Base-by-base conservation (phyloP, 306 rosid species). In the Sophora flavescens region DNA sequence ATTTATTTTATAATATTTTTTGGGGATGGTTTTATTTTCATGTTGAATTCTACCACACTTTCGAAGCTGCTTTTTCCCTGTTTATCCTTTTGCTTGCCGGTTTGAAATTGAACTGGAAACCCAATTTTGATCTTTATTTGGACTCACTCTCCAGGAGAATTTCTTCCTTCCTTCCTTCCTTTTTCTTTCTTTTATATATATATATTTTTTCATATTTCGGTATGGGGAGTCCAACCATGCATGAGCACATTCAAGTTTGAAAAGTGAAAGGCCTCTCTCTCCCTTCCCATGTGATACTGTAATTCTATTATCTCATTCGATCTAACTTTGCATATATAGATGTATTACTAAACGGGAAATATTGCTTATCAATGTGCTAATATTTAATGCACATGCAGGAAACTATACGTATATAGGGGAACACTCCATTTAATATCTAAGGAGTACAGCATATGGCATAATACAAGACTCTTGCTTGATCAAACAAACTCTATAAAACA, bases 1-100 rank as follows among this genome's bases (percentile, higher is more conserved):
- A 18, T 48, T 8, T 69, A 58, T 48, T 33, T 57, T n/a, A 75
- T 64, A 48, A 48, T 70, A 22, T 59, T 74, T 18, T n/a, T 18
- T 13, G 33, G 38, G 52, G 18, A 4, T 38, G 58, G 44, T 39
- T 82, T 74, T 80, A 56, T 67, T 39, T 52, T 83, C 56, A 38
- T 59, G 78, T 82, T 83, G 76, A 83, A 79, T 76, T 41, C 58
- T 61, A 30, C 26, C 57, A 32, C 75, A 56, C 54, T 67, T 86
- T 75, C 62, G 73, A 85, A 80, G 77, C 78, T 82, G 81, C 80
- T 88, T 88, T 86, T 75, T 63, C 65, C 82, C 88, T 75, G 77
- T 76, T 87, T 84, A 76, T 72, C 87, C 77, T 87, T 80, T 38
- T 79, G 87, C 39, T 79, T 86, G 91, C 87, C 79, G 68, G 84